Evolutionary conservation across 495 filamentous ascomycete genomes (phyloP), one percentile per base, ranked within the genome.

Genomic region (Hypomontagnella submonticulosa): DNA sequence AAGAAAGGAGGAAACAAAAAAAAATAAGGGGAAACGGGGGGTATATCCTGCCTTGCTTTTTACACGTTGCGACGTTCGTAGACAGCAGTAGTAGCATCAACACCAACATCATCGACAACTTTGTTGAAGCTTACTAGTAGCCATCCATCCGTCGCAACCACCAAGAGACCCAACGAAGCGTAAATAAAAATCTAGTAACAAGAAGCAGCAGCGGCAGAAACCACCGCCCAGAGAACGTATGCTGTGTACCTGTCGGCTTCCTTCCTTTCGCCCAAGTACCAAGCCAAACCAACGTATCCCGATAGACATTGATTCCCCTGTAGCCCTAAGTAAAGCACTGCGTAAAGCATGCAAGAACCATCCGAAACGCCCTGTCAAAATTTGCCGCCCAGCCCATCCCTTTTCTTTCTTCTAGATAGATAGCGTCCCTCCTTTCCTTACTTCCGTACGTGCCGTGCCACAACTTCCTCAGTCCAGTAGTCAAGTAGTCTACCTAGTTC

Each of bases 11-110:
- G 40, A 23, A 10, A 44, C n/a, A n/a, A n/a, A n/a, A n/a, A n/a
- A n/a, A n/a, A n/a, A n/a, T n/a, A 48, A 46, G 12, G 11, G 34
- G 15, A 53, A 61, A 51, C 40, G 23, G 15, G 33, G 56, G 60
- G 55, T 68, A 71, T 69, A 69, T 69, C 65, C 65, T 61, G 56
- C 61, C 43, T 64, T 54, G 47, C 52, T 58, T 49, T 64, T 41
- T 27, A 43, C 20, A 20, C 43, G n/a, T 15, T 36, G 20, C 42
- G 50, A 50, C 16, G 62, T 23, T 13, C 40, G 13, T 23, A 16
- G 9, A 50, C 3, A 2, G 18, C 10, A 43, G 0, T 34, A 52
- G 50, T 36, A 19, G 41, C 15, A 48, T 36, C 11, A 37, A 43
- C 27, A 38, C n/a, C n/a, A n/a, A n/a, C n/a, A n/a, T n/a, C n/a